These are phyloP conservation scores for Hibiscus tridactylites DNA, from an alignment of 345 rosid genomes.

Conservation along the genomic window DNA sequence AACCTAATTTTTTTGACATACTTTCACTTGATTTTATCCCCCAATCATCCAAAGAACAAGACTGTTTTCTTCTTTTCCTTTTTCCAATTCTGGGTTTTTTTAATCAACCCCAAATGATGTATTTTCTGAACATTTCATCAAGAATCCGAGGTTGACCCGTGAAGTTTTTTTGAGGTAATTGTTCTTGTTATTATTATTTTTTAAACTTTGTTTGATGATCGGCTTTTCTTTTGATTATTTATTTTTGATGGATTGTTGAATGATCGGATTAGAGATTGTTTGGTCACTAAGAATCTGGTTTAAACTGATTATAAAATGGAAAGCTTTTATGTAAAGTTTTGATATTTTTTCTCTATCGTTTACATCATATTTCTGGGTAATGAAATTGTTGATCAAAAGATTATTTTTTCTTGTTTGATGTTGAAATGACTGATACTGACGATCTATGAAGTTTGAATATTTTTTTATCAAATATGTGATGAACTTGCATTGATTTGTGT, in stretches of 20 bases:
- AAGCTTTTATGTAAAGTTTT: not conserved
- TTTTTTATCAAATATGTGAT: conserved; percentile 14
- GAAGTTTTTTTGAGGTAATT: conserved; percentile 25
- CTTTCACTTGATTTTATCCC: not conserved
- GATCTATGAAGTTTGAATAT: conserved; percentile 2
- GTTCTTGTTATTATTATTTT: conserved; percentile 37
- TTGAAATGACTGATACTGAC: not conserved
- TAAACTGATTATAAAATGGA: conserved; percentile 7
- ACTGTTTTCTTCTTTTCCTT: not conserved
- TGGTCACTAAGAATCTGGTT: conserved; percentile 3
- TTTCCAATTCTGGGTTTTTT: not conserved
- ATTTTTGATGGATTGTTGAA: conserved; percentile 10
- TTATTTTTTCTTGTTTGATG: not conserved
- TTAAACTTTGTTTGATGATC: conserved; percentile 27
- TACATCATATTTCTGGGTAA: not conserved
- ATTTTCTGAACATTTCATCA: not conserved
- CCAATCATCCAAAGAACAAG: not conserved
- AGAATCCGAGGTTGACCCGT: conserved; percentile 28
- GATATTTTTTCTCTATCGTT: not conserved
- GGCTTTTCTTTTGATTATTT: conserved; percentile 11
- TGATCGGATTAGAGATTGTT: conserved; percentile 26
- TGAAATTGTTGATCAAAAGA: not conserved
- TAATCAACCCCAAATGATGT: not conserved
- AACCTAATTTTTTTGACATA: not conserved
- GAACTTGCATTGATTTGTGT: conserved; percentile 4